Evolutionary conservation across 2,329 filamentous ascomycete genomes (phyloP).

Genomic region (Fusarium poae): DNA sequence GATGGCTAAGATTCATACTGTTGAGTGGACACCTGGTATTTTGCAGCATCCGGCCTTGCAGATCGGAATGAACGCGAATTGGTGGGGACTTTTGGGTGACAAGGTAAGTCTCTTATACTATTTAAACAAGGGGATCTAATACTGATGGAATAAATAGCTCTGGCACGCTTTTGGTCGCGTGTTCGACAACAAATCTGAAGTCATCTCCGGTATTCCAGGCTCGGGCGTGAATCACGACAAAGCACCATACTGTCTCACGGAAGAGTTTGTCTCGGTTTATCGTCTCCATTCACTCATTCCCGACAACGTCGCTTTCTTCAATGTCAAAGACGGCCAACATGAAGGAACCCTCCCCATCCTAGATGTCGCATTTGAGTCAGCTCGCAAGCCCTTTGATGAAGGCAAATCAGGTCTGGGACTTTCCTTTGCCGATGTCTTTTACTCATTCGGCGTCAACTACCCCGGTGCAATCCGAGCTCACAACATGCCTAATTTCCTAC

Average conservation of each 20-base stretch:
- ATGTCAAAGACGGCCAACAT: constrained; percentile 12
- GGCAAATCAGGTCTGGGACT: not conserved
- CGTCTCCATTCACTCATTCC: constrained; percentile 28
- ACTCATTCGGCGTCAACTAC: constrained; percentile 28
- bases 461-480: constrained; percentile 30
- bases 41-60: constrained; percentile 21
- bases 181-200: constrained; percentile 32
- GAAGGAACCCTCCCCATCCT: constrained; percentile 17
- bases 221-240: constrained; percentile 23
- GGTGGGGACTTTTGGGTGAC: constrained; percentile 30
- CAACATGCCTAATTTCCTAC: constrained; percentile 30
- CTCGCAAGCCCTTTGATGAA: constrained; percentile 10
- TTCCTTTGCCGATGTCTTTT: constrained; percentile 20
- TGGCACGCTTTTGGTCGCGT: constrained; percentile 24
- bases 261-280: constrained; percentile 34
- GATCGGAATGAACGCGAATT: constrained; percentile 33
- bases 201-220: constrained; percentile 29
- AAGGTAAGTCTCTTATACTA: not conserved
- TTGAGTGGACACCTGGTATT: constrained; percentile 37
- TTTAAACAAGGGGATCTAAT: fast-evolving
- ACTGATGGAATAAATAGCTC: not conserved
- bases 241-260: constrained; percentile 16
- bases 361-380: constrained; percentile 20
- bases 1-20: constrained; percentile 32
- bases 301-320: constrained; percentile 28